A percentile compares a stretch with the other conserved stretches of the same genome.
Evolutionary conservation across 805 yeast species (phyloP).

Genomic region (Ogataea neopini): DNA sequence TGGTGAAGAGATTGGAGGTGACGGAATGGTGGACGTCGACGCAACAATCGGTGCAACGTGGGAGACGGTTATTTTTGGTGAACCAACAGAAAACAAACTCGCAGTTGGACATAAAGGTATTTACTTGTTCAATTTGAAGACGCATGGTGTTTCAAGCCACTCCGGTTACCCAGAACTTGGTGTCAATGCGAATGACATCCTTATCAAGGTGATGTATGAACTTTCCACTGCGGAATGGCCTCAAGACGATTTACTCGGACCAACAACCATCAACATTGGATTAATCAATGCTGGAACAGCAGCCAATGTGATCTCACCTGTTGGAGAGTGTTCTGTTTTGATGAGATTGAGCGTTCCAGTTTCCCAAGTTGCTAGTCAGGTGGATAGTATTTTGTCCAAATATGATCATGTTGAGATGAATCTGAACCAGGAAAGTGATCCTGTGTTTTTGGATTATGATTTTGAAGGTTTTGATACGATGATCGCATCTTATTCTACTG

Average conservation of each 20-base stretch:
- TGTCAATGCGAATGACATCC: slow-evolving; percentile 56
- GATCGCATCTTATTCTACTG: slow-evolving; percentile 39
- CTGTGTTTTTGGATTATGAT: slow-evolving; percentile 53
- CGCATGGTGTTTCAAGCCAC: slow-evolving; percentile 62
- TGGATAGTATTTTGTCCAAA: slow-evolving; percentile 36
- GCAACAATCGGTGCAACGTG: slow-evolving; percentile 44
- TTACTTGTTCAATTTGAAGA: slow-evolving; percentile 42
- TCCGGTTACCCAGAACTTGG: slow-evolving; percentile 74
- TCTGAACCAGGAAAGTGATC: slow-evolving; percentile 32
- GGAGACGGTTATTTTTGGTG: slow-evolving; percentile 69
- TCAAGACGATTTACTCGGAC: slow-evolving; percentile 52
- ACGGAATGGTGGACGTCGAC: slow-evolving; percentile 56
- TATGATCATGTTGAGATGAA: slow-evolving; percentile 26
- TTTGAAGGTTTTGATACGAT: slow-evolving; percentile 64
- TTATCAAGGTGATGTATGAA: slow-evolving; percentile 51
- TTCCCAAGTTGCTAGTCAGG: slow-evolving; percentile 37
- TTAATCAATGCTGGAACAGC: slow-evolving; percentile 62
- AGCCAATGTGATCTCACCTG: slow-evolving; percentile 62
- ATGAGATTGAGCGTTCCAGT: slow-evolving; percentile 56
- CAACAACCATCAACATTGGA: slow-evolving; percentile 64
- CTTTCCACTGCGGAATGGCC: slow-evolving; percentile 50
- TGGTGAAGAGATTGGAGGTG: slow-evolving; percentile 70
- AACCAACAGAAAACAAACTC: slow-evolving; percentile 69
- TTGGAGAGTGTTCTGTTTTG: slow-evolving; percentile 49
- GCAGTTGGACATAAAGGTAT: slow-evolving; percentile 73